Evolutionary conservation across 768 basidiomycete genomes (phyloP), one percentile per base, ranked within the genome.

Genomic region (Russula vinacea): DNA sequence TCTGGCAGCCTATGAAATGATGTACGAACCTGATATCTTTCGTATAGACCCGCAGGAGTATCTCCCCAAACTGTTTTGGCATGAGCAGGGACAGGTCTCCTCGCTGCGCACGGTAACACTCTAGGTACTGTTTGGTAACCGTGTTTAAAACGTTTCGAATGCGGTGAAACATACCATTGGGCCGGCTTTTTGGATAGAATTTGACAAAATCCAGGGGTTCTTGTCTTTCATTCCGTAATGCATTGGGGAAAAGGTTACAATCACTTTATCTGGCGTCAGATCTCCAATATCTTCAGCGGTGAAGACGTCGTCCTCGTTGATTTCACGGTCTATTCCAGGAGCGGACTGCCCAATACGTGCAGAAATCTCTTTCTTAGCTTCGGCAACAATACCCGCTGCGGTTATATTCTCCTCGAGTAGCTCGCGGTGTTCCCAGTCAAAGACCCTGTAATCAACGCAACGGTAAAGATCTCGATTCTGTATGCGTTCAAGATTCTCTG

Each of bases 181-280:
- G 83, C 19, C 81, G 77, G 16, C 78, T 75, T 73, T 92, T 92
- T 0, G 85, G 83, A 70, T 91, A 92, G 70, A 92, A 94, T 71
- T 80, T 83, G 58, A 91, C 83, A 17, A 74, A 79, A 51, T 87
- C 81, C 52, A 92, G 70, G 1, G 92, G 68, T 89, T 90, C 65
- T 77, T 73, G 50, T 84, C 82, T 67, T 81, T 78, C 84, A 88
- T 89, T 3, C 91, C 92, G 69, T 89, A 87, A 71, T 93, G 92
- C 80, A 92, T 79, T n/a, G 72, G 69, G 1, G 84, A 73, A 16
- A 85, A 76, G 55, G 86, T 82, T 24, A 93, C 87, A 45, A 87
- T 82, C 35, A 93, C 78, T 58, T 90, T 81, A 6, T 78, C 72
- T 0, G 75, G 73, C 17, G 65, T 71, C 13, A 88, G 75, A 10